phyloP scores from a whole-genome alignment of 768 basidiomycete genomes.

The Mycena albidolilacea region DNA sequence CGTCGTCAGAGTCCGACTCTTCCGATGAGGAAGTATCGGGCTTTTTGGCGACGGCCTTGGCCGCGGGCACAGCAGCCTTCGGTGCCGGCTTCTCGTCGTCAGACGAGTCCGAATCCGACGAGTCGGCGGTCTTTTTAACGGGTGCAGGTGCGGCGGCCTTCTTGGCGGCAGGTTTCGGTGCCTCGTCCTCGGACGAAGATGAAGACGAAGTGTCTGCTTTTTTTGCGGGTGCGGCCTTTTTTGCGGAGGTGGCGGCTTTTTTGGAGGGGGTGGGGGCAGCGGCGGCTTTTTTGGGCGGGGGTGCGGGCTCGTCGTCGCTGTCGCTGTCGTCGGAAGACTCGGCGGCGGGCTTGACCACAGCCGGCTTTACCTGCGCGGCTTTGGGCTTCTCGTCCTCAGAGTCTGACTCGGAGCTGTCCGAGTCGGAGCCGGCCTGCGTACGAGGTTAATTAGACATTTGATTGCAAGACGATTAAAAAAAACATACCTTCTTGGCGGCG shows the following conservation, averaged over 20 bases:
- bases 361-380: constrained; percentile 63
- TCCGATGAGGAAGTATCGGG: constrained; percentile 46
- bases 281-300: constrained; percentile 47
- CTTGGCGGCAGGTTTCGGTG: constrained; percentile 39
- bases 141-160: constrained; percentile 31
- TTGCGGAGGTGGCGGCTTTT: constrained; percentile 44
- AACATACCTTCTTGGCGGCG: constrained; percentile 45
- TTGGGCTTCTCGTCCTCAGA: constrained; percentile 73
- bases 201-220: constrained; percentile 50
- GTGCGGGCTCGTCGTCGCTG: constrained; percentile 46
- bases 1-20: constrained; percentile 46
- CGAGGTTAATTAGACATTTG: background rate
- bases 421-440: constrained; percentile 43
- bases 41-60: constrained; percentile 42
- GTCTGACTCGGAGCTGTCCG: constrained; percentile 63
- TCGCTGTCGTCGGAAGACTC: constrained; percentile 50
- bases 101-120: constrained; percentile 45
- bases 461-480: background rate
- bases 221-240: constrained; percentile 38
- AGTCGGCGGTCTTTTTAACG: constrained; percentile 39
- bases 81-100: constrained; percentile 44
- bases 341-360: constrained; percentile 50
- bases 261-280: constrained; percentile 40
- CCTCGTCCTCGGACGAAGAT: constrained; percentile 40
- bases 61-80: constrained; percentile 29